Evolutionary conservation across 1,284 basidiomycete genomes (phyloP).

Genomic region (Melampsora americana): DNA sequence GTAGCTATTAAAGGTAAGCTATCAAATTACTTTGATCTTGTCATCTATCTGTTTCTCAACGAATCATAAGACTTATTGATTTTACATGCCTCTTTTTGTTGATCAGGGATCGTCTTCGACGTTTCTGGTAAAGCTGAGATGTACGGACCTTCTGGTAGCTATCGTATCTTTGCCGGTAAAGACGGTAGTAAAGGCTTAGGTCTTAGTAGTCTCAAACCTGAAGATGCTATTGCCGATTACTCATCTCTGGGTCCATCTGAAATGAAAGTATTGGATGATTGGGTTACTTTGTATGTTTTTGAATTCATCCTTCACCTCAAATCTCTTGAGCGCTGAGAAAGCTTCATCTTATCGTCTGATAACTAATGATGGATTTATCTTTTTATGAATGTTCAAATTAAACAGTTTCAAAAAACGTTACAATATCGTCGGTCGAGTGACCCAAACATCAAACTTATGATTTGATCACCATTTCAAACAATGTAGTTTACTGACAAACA

Average conservation of each 20-base stretch:
- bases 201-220: constrained; percentile 75
- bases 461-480: too few species aligned
- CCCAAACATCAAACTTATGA: too few species aligned
- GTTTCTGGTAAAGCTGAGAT: constrained; percentile 72
- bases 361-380: constrained; percentile 5
- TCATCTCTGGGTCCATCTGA: constrained; percentile 71
- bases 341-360: neutral
- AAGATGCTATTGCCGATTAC: constrained; percentile 86
- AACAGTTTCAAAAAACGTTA: constrained; percentile 62
- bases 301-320: constrained; percentile 56
- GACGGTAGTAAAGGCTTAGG: constrained; percentile 55
- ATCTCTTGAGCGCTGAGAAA: neutral
- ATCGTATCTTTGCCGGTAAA: constrained; percentile 63
- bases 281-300: constrained; percentile 61
- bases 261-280: constrained; percentile 80
- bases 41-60: constrained; percentile 10
- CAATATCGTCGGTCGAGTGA: constrained; percentile 70
- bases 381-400: neutral
- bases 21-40: constrained; percentile 4
- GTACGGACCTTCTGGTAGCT: constrained; percentile 70
- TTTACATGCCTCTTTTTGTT: constrained; percentile 37
- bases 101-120: constrained; percentile 73
- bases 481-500: too few species aligned
- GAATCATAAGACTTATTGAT: constrained; percentile 9
- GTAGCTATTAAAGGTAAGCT: constrained; percentile 77